A percentile compares a stretch with the other conserved stretches of the same genome.
Evolutionary conservation across 164 flowering plant species (phyloP).

Genomic region (Tetrastigma voinierianum): DNA sequence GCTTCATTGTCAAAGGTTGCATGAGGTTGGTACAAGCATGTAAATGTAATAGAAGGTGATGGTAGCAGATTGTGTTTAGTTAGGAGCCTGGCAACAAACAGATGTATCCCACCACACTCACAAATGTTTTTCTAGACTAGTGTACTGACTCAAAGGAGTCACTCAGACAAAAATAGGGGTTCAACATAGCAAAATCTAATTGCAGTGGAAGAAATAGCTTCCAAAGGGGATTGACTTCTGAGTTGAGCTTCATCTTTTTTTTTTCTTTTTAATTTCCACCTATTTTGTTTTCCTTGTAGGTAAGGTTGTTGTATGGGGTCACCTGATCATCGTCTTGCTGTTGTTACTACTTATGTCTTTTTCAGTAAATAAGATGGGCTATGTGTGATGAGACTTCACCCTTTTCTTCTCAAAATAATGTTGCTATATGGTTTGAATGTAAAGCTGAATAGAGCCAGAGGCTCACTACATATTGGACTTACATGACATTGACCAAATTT

Average conservation of each 20-base stretch:
- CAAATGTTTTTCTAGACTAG: background rate
- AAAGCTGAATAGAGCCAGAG: no score
- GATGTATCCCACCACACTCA: background rate
- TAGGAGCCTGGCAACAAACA: slow-evolving; percentile 5
- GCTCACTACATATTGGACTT: no score
- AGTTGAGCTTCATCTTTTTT: background rate
- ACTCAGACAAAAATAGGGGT: background rate
- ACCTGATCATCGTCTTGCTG: background rate
- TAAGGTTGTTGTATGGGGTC: no score
- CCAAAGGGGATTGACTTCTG: background rate
- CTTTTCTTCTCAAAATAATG: no score
- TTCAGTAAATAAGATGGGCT: background rate
- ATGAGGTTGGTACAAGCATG: background rate
- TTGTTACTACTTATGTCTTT: background rate
- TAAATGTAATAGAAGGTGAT: slow-evolving; percentile 6
- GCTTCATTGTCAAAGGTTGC: background rate
- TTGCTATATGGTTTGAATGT: no score
- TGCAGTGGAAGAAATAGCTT: background rate
- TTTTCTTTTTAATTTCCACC: no score
- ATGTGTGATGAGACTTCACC: no score
- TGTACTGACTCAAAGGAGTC: no score
- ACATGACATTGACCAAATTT: no score
- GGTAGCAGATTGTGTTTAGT: background rate
- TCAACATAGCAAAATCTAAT: background rate
- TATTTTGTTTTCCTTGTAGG: no score